A percentile compares a stretch with the other conserved stretches of the same genome.
phyloP scores from a whole-genome alignment of 768 basidiomycete genomes.

The Phlebiopsis flavidoalba region DNA sequence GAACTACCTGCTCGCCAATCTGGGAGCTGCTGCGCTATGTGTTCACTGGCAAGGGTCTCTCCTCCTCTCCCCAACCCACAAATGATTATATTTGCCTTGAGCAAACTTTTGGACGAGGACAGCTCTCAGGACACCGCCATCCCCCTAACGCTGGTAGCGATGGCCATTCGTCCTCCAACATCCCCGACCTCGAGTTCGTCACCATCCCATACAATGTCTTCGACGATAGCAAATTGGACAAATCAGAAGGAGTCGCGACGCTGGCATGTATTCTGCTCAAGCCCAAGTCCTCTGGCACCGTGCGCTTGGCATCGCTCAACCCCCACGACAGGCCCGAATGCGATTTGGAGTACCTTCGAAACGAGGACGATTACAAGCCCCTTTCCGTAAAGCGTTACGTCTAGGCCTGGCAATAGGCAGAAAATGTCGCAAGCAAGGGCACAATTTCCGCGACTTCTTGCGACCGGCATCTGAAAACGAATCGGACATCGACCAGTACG shows the following conservation, averaged over 20 bases:
- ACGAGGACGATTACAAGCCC: slow-evolving; percentile 21
- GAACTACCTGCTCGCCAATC: background rate
- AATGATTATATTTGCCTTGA: slow-evolving; percentile 4
- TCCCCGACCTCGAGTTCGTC: slow-evolving; percentile 12
- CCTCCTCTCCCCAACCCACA: slow-evolving; percentile 6
- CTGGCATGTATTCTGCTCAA: slow-evolving; percentile 21
- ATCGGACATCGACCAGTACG: slow-evolving; percentile 15
- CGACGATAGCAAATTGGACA: slow-evolving; percentile 5
- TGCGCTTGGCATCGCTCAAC: slow-evolving; percentile 26
- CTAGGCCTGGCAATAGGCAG: slow-evolving; percentile 18
- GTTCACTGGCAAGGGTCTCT: slow-evolving; percentile 2
- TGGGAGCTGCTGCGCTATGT: slow-evolving; percentile 1
- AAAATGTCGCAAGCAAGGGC: slow-evolving; percentile 6
- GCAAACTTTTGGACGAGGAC: slow-evolving; percentile 7
- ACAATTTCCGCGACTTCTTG: slow-evolving; percentile 6
- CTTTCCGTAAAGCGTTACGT: slow-evolving; percentile 20
- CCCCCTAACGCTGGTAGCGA: background rate
- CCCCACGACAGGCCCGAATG: slow-evolving; percentile 24
- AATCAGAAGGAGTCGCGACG: slow-evolving; percentile 12
- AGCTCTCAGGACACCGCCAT: background rate
- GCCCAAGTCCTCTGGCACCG: slow-evolving; percentile 20
- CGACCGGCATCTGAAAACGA: slow-evolving; percentile 11
- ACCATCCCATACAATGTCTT: slow-evolving; percentile 1
- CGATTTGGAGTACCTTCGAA: slow-evolving; percentile 27
- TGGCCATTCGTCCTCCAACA: background rate